Conservation (phyloP, 2,329 filamentous ascomycete genomes). For the Cladosporium phlei region DNA sequence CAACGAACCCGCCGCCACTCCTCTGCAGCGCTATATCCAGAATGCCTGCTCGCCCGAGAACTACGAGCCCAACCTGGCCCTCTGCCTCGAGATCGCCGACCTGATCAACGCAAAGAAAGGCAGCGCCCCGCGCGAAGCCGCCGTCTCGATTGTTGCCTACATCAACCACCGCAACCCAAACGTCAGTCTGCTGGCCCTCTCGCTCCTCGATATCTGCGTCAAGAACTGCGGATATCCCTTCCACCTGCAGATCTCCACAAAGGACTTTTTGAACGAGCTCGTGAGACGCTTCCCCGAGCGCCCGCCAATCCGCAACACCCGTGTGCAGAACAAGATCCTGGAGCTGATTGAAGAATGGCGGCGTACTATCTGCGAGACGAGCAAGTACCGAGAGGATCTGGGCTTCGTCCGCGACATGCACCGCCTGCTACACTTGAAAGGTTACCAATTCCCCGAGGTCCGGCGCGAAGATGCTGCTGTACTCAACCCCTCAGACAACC, state of each 20-base stretch:
- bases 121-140: conserved; percentile 88
- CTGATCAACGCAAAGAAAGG: conserved; percentile 97
- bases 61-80: conserved; percentile 93
- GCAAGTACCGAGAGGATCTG: conserved; percentile 92
- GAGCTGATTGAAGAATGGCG: conserved; percentile 98
- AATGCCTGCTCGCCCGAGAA: conserved; percentile 96
- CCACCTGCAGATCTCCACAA: conserved; percentile 96
- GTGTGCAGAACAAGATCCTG: conserved; percentile 87
- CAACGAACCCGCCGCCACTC: conserved; percentile 72
- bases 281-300: conserved; percentile 93
- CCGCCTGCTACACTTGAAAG: conserved; percentile 89
- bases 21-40: conserved; percentile 91
- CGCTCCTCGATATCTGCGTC: conserved; percentile 93
- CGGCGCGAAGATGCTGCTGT: conserved; percentile 92
- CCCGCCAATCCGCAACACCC: conserved; percentile 76
- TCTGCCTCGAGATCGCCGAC: conserved; percentile 95
- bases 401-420: conserved; percentile 99
- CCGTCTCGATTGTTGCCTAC: conserved; percentile 84
- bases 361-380: conserved; percentile 96
- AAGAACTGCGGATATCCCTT: conserved; percentile 99
- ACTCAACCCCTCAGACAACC: conserved; percentile 90
- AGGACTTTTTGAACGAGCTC: conserved; percentile 97
- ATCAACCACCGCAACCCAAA: conserved; percentile 97
- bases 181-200: conserved; percentile 82
- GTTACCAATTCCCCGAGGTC: conserved; percentile 91